These are phyloP conservation scores for Salix brachista DNA, from an alignment of 345 rosid genomes.

Conservation along the genomic window DNA sequence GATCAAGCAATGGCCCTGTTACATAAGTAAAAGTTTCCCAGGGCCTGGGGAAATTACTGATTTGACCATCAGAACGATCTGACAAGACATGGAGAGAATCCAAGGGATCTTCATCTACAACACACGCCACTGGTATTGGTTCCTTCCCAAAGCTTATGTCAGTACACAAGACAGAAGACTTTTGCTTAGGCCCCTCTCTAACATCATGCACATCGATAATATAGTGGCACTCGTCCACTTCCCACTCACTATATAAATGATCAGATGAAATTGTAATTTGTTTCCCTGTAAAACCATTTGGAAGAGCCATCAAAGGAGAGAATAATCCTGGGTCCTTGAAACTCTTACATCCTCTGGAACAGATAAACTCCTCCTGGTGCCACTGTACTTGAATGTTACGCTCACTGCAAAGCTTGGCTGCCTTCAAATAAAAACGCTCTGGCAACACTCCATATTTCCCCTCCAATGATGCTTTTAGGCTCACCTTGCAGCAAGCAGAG, in stretches of 20 bases:
- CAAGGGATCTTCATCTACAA: slow-evolving; percentile 55
- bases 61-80: slow-evolving; percentile 28
- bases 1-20: slow-evolving; percentile 55
- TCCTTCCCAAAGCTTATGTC: slow-evolving; percentile 93
- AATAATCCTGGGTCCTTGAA: slow-evolving; percentile 36
- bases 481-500: slow-evolving; percentile 79
- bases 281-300: slow-evolving; percentile 29
- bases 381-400: slow-evolving; percentile 74
- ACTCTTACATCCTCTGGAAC: slow-evolving; percentile 76
- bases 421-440: slow-evolving; percentile 72
- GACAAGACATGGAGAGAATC: slow-evolving; percentile 32
- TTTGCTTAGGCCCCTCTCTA: slow-evolving; percentile 41
- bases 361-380: slow-evolving; percentile 73
- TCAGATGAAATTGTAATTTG: slow-evolving; percentile 23
- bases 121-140: slow-evolving; percentile 62
- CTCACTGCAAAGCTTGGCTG: slow-evolving; percentile 93
- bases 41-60: slow-evolving; percentile 38
- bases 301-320: slow-evolving; percentile 39
- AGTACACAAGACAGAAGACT: slow-evolving; percentile 50
- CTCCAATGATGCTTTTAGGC: slow-evolving; percentile 72
- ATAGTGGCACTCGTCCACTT: slow-evolving; percentile 81
- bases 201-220: slow-evolving; percentile 59
- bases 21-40: slow-evolving; percentile 80
- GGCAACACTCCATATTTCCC: slow-evolving; percentile 70
- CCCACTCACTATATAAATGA: slow-evolving; percentile 41